Conservation (phyloP, 441 rosid species). For the Gossypium davidsonii region DNA sequence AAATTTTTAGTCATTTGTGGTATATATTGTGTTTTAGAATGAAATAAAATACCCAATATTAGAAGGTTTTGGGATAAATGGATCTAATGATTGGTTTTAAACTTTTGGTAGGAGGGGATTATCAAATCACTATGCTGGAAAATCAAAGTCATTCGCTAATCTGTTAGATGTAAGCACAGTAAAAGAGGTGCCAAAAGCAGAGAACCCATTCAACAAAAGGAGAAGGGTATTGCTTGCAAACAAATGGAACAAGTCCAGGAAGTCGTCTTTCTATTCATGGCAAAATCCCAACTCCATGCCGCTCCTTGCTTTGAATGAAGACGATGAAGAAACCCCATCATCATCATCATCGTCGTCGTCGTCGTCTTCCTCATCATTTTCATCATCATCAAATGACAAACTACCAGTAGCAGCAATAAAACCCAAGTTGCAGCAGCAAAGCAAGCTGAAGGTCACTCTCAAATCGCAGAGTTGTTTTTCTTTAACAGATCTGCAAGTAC, state of each 20-base stretch:
- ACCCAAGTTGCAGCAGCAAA: slow-evolving; percentile 5
- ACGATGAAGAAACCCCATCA: slow-evolving; percentile 14
- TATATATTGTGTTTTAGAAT: neutral
- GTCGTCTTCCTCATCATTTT: neutral
- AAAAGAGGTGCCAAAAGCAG: slow-evolving; percentile 54
- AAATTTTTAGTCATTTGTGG: neutral
- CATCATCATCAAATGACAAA: neutral
- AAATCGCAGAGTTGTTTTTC: slow-evolving; percentile 37
- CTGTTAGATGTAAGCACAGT: slow-evolving; percentile 35
- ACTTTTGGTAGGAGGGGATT: slow-evolving; percentile 43
- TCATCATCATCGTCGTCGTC: neutral
- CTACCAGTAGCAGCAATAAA: slow-evolving; percentile 9
- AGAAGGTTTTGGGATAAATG: neutral
- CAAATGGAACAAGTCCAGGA: slow-evolving; percentile 29
- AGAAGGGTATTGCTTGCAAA: slow-evolving; percentile 42
- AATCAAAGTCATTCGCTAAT: slow-evolving; percentile 69
- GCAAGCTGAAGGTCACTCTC: slow-evolving; percentile 20
- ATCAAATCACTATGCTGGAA: slow-evolving; percentile 65
- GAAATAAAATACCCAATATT: neutral
- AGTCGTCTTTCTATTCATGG: slow-evolving; percentile 35
- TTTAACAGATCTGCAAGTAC: slow-evolving; percentile 35
- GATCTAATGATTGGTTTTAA: neutral
- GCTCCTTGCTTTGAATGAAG: slow-evolving; percentile 39
- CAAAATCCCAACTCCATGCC: slow-evolving; percentile 57
- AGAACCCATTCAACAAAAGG: slow-evolving; percentile 68